These are phyloP conservation scores for Phytophthora macrochlamydospora DNA, from an alignment of 352 stramenopile genomes.

Conservation along the genomic window DNA sequence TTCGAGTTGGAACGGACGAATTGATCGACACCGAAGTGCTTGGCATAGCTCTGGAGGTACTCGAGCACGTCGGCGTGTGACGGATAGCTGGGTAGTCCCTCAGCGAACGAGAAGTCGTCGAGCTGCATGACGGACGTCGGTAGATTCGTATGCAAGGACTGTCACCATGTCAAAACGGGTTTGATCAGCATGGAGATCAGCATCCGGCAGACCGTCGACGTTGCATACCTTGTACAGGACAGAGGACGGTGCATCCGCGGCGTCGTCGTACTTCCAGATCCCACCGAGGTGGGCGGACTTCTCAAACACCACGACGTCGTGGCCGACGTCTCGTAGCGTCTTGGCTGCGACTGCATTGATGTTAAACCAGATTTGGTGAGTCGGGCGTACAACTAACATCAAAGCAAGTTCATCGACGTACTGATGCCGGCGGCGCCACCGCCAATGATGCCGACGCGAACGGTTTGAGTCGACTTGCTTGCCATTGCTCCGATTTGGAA, in stretches of 20 bases:
- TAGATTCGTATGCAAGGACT: slow-evolving; percentile 80
- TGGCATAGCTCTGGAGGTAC: slow-evolving; percentile 66
- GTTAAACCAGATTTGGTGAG: slow-evolving; percentile 11
- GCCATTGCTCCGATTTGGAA: slow-evolving; percentile 25
- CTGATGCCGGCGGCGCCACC: slow-evolving; percentile 69
- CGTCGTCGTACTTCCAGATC: slow-evolving; percentile 75
- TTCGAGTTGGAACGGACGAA: slow-evolving; percentile 49
- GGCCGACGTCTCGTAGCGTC: slow-evolving; percentile 52
- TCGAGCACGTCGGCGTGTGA: slow-evolving; percentile 58
- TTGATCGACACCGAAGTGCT: slow-evolving; percentile 50
- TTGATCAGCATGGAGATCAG: neutral
- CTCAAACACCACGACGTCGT: slow-evolving; percentile 71
- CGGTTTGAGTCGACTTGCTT: slow-evolving; percentile 19
- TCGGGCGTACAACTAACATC: neutral
- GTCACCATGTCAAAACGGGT: neutral
- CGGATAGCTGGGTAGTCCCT: slow-evolving; percentile 50
- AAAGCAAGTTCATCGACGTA: slow-evolving; percentile 33
- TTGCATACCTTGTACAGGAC: slow-evolving; percentile 66
- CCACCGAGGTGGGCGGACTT: slow-evolving; percentile 56
- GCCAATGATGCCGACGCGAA: slow-evolving; percentile 68
- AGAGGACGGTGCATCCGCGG: slow-evolving; percentile 40
- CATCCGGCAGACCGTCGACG: neutral
- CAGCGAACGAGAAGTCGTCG: slow-evolving; percentile 56
- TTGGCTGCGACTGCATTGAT: slow-evolving; percentile 56
- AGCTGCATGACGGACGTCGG: slow-evolving; percentile 78